Percentiles rank a stretch among this genome's conserved stretches.
These are phyloP conservation scores for Cylindrotheca fusiformis DNA, from an alignment of 108 stramenopile species.

Conservation along the genomic window DNA sequence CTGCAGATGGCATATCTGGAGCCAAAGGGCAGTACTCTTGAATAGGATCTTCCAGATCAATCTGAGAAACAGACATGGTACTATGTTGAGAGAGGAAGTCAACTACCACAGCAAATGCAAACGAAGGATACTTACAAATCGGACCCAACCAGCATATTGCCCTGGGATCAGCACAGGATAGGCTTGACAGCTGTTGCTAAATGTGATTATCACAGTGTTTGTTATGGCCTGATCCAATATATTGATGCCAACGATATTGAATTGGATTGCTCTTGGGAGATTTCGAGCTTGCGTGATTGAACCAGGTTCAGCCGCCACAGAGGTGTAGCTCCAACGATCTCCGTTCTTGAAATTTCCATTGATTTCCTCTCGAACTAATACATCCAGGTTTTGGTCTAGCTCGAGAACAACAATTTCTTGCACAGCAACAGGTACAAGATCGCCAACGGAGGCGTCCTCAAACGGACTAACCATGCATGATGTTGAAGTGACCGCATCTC, in stretches of 20 bases:
- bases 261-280: conserved; percentile 40
- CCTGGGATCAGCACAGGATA: conserved; percentile 39
- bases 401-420: conserved; percentile 37
- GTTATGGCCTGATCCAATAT: conserved; percentile 22
- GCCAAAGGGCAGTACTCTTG: conserved; percentile 27
- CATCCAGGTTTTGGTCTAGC: conserved; percentile 33
- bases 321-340: conserved; percentile 32
- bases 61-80: conserved; percentile 7
- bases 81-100: no score
- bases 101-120: background rate
- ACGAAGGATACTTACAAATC: conserved; percentile 25
- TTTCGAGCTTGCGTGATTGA: conserved; percentile 22
- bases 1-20: background rate
- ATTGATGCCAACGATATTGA: conserved; percentile 38
- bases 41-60: conserved; percentile 23
- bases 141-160: conserved; percentile 35
- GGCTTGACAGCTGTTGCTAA: conserved; percentile 26
- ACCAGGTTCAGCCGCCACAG: conserved; percentile 28
- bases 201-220: conserved; percentile 29
- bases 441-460: conserved; percentile 21
- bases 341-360: conserved; percentile 32
- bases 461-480: conserved; percentile 35
- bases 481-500: conserved; percentile 33
- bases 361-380: conserved; percentile 24
- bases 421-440: conserved; percentile 39